A percentile compares a stretch with the other conserved stretches of the same genome.
These are phyloP conservation scores for Linnemannia zychae DNA, from an alignment of 192 early-diverging fungal genomes.

Conservation along the genomic window DNA sequence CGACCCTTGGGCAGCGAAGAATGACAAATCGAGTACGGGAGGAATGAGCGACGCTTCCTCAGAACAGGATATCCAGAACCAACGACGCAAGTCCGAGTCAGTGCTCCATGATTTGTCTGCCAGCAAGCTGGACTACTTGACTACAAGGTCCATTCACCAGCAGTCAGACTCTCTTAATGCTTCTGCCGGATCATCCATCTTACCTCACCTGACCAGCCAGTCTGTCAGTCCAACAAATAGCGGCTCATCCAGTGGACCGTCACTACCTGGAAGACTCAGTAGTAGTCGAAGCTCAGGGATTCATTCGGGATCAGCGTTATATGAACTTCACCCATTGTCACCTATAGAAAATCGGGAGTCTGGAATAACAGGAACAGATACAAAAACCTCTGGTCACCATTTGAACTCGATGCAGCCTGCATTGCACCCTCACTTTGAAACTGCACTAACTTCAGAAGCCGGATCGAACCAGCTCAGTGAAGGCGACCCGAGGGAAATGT, in stretches of 20 bases:
- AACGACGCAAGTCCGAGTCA: conserved; percentile 35
- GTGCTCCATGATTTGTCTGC: conserved; percentile 22
- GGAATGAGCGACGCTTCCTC: too few species aligned
- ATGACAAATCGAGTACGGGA: background rate
- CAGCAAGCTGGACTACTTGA: background rate
- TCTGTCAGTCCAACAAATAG: background rate
- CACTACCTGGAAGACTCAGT: background rate
- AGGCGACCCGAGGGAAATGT: background rate
- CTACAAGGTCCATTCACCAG: background rate
- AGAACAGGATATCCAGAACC: background rate
- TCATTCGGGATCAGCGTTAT: background rate
- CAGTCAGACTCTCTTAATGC: background rate
- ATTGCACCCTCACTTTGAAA: conserved; percentile 17
- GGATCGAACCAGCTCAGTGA: background rate
- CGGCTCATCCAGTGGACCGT: background rate
- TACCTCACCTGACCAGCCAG: background rate
- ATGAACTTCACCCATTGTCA: background rate
- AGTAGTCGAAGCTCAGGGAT: background rate
- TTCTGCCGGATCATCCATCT: background rate
- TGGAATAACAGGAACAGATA: background rate
- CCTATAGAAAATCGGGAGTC: background rate
- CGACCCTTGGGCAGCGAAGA: conserved; percentile 20
- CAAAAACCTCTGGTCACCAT: background rate
- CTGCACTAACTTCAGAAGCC: background rate
- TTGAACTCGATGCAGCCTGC: background rate